Evolutionary conservation across 2,329 filamentous ascomycete genomes (phyloP), one percentile per base, ranked within the genome.

Genomic region (Clarireedia monteithiana): DNA sequence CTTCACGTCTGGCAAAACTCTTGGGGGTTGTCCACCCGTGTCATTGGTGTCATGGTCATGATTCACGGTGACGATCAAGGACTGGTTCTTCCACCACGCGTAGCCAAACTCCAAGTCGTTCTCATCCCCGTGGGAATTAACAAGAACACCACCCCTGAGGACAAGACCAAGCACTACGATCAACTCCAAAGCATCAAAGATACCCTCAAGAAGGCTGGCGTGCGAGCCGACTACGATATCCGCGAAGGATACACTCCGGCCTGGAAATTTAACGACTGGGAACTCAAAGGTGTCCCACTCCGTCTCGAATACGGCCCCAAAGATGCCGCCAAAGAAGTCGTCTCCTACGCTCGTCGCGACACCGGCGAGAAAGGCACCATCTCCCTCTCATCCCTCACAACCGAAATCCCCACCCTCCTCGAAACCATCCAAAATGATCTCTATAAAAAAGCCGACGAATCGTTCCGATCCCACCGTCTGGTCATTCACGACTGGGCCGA

Each of bases 261-360:
- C 62, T 97, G 88, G 85, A 99, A 99, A 74, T 99, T 99, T 79
- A 95, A 95, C 74, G 91, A 99, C 74, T 96, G 91, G 90, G 95
- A 99, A 73, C 80, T 97, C 66, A 95, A 92, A 75, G 94, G 95
- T 70, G 88, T 97, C 44, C 94, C 95, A 48, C 82, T 99, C 39
- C 88, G 94, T 58, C 80, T 99, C 58, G 94, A 99, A 73, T 96
- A 96, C 68, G 95, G 95, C 5, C 92, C 94, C 67, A 95, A 95
- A 74, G 94, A 97, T 69, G 86, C 87, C 12, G 89, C 88, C 62
- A 89, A 91, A 70, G 82, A 87, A 57, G 88, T 91, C 44, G 86
- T 97, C 64, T 89, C 86, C 61, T 89, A 82, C 60, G 89, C 91
- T 23, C 89, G 94, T 67, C 89, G 95, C 66, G 94, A 99, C 71